Base-by-base conservation (phyloP, 2,329 filamentous ascomycete genomes). In the Talaromyces sp. region DNA sequence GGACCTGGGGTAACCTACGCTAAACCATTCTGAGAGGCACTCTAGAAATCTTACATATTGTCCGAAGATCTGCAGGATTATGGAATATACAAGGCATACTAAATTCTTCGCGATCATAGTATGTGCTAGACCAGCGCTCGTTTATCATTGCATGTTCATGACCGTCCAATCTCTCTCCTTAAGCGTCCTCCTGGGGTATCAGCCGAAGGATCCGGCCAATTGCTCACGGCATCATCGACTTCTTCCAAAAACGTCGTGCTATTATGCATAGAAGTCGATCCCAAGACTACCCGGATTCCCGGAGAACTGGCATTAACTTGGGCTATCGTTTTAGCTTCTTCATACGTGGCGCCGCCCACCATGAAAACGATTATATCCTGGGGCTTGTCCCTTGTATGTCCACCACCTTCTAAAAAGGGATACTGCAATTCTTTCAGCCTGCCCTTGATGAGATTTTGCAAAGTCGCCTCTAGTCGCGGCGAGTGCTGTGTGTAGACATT, bases 401-500 rank as follows among this genome's bases (percentile, higher is more conserved):
- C 90, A 16, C 90, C 89, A 6, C 91, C 92, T 68, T 98, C 95
- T 5, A 98, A 85, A 72, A 98, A 99, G 0, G 95, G 96, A 72
- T 96, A 98, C 65, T 95, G 87, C 66, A 92, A 86, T 70, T 96
- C 91, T 69, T 87, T 89, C 62, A 99, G 78, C 33, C 90, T 87
- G 0, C 95, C 96, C 73, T 96, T 97, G 79, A 98, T 93, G 57
- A 99, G 81, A 68, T 94, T 94, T 72, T 97, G 94, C 18, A 99
- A 79, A 0, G 92, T 98, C 28, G 85, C 85, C 74, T 97, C 93
- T 16, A 99, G 77, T 27, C 92, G 84, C 0, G 96, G 92, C 5
- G 92, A 96, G 75, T 99, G 95, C 74, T 99, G 96, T 0, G 95
- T 99, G 75, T 99, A 99, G 31, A 99, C 95, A 69, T 99, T 99